A percentile compares a stretch with the other conserved stretches of the same genome.
Conservation (phyloP, 192 early-diverging fungal genomes). For the Backusella circina region DNA sequence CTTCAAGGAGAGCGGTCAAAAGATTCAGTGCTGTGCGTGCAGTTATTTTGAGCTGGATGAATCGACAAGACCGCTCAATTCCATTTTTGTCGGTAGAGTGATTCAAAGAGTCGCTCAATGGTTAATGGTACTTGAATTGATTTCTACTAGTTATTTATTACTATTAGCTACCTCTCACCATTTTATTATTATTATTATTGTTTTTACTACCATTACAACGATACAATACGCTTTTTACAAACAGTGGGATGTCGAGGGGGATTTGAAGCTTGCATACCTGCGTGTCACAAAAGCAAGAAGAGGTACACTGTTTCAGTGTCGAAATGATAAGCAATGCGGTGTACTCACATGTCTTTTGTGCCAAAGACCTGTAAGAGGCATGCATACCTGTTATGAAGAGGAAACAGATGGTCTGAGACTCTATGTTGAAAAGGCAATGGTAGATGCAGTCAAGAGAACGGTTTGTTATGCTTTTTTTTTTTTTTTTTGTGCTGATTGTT, state of each 20-base stretch:
- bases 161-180: background rate
- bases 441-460: conserved; percentile 56
- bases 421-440: conserved; percentile 61
- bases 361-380: conserved; percentile 32
- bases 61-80: conserved; percentile 1
- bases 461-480: conserved; percentile 24
- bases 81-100: background rate
- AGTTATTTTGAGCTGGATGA: conserved; percentile 39
- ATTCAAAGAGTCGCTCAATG: conserved; percentile 9
- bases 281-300: conserved; percentile 23
- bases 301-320: conserved; percentile 46
- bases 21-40: conserved; percentile 34
- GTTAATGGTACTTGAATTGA: conserved; percentile 15
- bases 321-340: conserved; percentile 39
- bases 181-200: conserved; percentile 5
- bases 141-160: background rate
- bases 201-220: background rate
- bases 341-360: conserved; percentile 46
- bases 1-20: conserved; percentile 3
- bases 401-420: conserved; percentile 49
- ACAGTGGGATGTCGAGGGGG: conserved; percentile 20
- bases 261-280: conserved; percentile 22
- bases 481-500: background rate
- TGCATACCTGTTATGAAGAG: conserved; percentile 48
- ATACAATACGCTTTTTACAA: conserved; percentile 10